Conservation (phyloP, 208 protist species). For the Lotmaria passim region DNA sequence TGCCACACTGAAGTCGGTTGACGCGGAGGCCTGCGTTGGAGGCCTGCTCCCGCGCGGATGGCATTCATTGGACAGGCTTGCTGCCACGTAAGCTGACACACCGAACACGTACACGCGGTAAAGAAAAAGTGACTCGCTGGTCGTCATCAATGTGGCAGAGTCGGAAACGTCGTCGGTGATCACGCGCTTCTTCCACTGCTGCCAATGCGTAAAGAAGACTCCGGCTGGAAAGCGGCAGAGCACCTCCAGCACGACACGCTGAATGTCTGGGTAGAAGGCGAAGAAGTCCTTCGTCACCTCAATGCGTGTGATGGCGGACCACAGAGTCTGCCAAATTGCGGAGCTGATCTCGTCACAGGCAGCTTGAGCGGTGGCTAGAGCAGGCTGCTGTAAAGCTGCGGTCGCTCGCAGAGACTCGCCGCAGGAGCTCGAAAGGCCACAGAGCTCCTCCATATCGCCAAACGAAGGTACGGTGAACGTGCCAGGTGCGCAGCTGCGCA, state of each 20-base stretch:
- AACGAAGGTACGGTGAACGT: too few relatives aligned
- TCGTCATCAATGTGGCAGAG: too few relatives aligned
- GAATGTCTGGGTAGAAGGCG: conserved; percentile 27
- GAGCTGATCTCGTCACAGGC: not conserved
- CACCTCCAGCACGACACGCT: conserved; percentile 51
- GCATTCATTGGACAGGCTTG: not conserved
- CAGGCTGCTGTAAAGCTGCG: not conserved
- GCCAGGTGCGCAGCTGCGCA: conserved; percentile 44
- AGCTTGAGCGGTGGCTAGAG: not conserved
- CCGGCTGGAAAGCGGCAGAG: conserved; percentile 39
- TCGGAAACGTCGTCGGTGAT: not conserved
- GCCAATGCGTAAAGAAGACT: conserved; percentile 34
- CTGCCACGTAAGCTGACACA: conserved; percentile 28
- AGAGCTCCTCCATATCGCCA: too few relatives aligned
- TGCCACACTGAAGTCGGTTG: conserved; percentile 1
- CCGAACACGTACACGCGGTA: conserved; percentile 37
- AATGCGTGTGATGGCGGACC: conserved; percentile 17
- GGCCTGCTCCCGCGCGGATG: too few relatives aligned
- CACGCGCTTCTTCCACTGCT: conserved; percentile 1
- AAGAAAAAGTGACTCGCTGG: conserved; percentile 4
- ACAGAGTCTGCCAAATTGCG: conserved; percentile 28
- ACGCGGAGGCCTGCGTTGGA: not conserved
- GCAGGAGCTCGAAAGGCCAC: too few relatives aligned
- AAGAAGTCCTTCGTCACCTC: conserved; percentile 13
- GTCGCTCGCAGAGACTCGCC: too few relatives aligned